Evolutionary conservation across 352 stramenopile genomes (phyloP).

Genomic region (Stramenopiles sp.): DNA sequence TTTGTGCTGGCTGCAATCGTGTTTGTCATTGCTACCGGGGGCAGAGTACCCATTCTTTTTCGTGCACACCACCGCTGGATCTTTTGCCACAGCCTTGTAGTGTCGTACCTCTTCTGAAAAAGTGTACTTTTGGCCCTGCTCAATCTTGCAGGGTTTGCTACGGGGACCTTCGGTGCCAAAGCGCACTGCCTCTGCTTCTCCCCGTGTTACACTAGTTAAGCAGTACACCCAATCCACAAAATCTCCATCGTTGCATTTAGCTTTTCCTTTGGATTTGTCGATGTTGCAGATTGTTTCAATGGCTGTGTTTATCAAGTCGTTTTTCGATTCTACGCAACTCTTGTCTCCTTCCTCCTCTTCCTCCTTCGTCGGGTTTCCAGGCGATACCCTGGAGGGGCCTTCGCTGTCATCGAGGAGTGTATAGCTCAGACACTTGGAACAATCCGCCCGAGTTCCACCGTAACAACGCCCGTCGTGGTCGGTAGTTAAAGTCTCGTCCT

Average conservation of each 20-base stretch:
- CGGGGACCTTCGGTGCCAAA: not conserved
- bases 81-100: not conserved
- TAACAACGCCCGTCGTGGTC: not conserved
- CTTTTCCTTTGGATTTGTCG: not conserved
- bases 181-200: not conserved
- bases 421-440: not conserved
- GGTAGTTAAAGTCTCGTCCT: not conserved
- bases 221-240: constrained; percentile 12
- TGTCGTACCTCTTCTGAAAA: not conserved
- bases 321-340: not conserved
- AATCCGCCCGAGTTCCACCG: not conserved
- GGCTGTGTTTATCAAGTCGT: not conserved
- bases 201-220: not conserved
- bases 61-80: not conserved
- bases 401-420: not conserved
- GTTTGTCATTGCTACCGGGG: too few species aligned
- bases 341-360: not conserved
- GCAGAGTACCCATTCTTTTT: not conserved
- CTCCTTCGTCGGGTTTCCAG: not conserved
- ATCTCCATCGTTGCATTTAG: not conserved
- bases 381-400: not conserved
- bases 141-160: not conserved
- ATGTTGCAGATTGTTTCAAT: constrained; percentile 1
- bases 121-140: not conserved
- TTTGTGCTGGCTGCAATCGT: too few species aligned